A percentile compares a stretch with the other conserved stretches of the same genome.
phyloP scores from a whole-genome alignment of 2,329 filamentous ascomycete species.

The Allantophomopsis lycopodina region DNA sequence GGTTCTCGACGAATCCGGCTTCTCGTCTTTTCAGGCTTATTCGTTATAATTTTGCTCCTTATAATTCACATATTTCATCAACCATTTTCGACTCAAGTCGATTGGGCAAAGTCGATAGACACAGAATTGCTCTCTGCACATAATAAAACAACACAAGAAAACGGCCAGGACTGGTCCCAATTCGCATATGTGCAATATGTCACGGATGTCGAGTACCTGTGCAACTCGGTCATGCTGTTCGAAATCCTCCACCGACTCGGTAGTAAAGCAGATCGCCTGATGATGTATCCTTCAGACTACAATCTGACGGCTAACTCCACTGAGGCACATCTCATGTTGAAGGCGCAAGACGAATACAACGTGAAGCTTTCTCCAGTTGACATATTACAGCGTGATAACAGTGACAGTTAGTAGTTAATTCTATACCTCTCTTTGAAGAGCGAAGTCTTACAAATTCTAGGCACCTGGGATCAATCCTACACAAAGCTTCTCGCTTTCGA shows the following conservation, averaged over 20 bases:
- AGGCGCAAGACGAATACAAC: background rate
- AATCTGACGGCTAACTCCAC: background rate
- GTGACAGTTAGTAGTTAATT: no score
- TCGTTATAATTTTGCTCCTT: no score
- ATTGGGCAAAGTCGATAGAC: no score
- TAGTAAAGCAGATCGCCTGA: constrained; percentile 11
- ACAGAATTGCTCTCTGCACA: no score
- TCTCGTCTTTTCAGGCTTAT: no score
- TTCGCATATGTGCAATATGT: constrained; percentile 36
- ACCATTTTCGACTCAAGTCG: no score
- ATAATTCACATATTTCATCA: no score
- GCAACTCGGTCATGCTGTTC: constrained; percentile 36
- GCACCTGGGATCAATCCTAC: constrained; percentile 27
- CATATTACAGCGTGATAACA: background rate
- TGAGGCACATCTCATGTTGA: background rate
- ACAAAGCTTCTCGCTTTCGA: constrained; percentile 45
- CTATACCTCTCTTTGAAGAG: no score
- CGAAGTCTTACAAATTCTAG: no score
- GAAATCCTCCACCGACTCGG: constrained; percentile 25
- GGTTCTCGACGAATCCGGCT: no score
- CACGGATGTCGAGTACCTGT: constrained; percentile 30
- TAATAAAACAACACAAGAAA: no score
- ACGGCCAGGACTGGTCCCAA: constrained; percentile 22
- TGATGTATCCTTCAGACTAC: background rate
- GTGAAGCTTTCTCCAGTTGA: background rate